Conservation (phyloP, 75 land plant genomes). For the Larix kaempferi region DNA sequence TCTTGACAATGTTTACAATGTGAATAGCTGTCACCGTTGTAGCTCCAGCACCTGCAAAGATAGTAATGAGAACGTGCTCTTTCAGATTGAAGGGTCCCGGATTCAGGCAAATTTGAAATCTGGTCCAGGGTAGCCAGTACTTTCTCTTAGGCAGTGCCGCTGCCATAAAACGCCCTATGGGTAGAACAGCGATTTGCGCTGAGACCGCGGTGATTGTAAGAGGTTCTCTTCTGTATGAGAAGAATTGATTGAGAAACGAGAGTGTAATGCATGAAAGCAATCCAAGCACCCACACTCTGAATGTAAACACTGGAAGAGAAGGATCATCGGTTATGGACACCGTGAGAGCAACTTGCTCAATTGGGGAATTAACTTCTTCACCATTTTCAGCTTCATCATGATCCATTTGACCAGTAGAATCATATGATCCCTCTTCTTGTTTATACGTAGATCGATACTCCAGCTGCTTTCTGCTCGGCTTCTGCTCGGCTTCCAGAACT, state of each 20-base stretch:
- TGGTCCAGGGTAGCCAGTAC: not conserved
- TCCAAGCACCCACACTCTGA: slow-evolving; percentile 77
- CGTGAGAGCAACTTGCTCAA: slow-evolving; percentile 18
- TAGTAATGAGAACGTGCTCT: slow-evolving; percentile 83
- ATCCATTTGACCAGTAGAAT: no score
- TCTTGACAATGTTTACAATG: slow-evolving; percentile 54
- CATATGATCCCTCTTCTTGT: no score
- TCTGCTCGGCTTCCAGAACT: no score
- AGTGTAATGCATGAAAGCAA: slow-evolving; percentile 51
- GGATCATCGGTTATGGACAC: slow-evolving; percentile 18
- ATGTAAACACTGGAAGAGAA: slow-evolving; percentile 28
- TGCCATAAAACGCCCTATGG: slow-evolving; percentile 70
- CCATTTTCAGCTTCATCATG: not conserved
- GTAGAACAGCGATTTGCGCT: slow-evolving; percentile 59
- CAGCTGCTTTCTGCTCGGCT: no score
- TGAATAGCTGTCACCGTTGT: slow-evolving; percentile 50
- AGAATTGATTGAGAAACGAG: slow-evolving; percentile 80
- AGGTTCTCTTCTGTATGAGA: slow-evolving; percentile 45
- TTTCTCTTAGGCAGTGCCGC: not conserved
- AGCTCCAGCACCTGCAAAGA: slow-evolving; percentile 74
- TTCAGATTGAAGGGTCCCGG: slow-evolving; percentile 81
- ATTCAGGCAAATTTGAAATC: not conserved
- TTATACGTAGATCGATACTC: no score
- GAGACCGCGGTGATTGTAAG: slow-evolving; percentile 32
- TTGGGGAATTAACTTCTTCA: not conserved